Conservation (phyloP, 352 stramenopile genomes). For the Phytopythium chamaehyphon region DNA sequence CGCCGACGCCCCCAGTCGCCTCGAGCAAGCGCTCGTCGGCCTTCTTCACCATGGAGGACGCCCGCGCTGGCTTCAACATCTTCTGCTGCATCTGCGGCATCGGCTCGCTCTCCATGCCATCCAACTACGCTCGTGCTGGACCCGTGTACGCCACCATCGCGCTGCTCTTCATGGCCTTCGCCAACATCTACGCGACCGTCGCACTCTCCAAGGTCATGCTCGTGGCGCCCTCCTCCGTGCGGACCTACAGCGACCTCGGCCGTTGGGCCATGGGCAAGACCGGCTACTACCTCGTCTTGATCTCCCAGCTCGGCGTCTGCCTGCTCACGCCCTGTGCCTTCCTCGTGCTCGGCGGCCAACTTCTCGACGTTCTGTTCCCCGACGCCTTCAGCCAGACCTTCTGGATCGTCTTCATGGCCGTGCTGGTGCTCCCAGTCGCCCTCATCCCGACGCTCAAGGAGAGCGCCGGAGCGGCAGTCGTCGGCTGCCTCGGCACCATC, state of each 20-base stretch:
- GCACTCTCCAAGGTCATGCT: constrained; percentile 35
- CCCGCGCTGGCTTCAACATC: constrained; percentile 35
- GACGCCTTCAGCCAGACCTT: constrained; percentile 25
- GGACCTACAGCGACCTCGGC: constrained; percentile 46
- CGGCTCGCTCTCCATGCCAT: constrained; percentile 49
- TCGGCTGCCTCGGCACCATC: constrained; percentile 39
- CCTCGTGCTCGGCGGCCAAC: constrained; percentile 38
- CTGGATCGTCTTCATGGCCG: constrained; percentile 54
- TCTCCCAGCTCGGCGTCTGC: constrained; percentile 38
- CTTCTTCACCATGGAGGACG: constrained; percentile 38
- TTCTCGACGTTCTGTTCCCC: constrained; percentile 43
- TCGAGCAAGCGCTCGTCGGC: constrained; percentile 1
- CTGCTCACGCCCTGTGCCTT: constrained; percentile 40
- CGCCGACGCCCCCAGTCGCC: neutral
- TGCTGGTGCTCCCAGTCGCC: constrained; percentile 37
- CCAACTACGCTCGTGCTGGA: constrained; percentile 44
- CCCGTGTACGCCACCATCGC: constrained; percentile 25
- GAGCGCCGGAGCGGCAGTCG: constrained; percentile 29
- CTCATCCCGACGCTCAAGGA: constrained; percentile 47
- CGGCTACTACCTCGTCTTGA: constrained; percentile 31
- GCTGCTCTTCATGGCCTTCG: constrained; percentile 46
- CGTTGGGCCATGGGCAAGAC: constrained; percentile 40
- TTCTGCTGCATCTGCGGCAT: constrained; percentile 56
- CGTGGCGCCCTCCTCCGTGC: constrained; percentile 32
- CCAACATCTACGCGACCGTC: constrained; percentile 46